Evolutionary conservation across 768 basidiomycete species (phyloP).

Genomic region (Russula olivacea): DNA sequence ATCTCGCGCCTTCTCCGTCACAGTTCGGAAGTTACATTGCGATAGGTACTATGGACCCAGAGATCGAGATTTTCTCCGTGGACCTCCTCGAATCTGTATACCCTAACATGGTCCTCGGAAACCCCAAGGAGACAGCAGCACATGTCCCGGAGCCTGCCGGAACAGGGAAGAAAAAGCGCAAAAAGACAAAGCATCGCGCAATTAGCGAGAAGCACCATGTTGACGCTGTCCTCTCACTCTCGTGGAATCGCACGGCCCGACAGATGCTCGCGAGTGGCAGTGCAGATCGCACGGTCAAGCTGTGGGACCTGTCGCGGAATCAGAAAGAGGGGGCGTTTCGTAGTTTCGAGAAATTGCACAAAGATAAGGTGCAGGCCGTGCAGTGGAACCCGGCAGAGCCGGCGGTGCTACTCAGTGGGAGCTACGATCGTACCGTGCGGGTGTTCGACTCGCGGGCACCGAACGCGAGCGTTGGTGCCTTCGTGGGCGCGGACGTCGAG

Average conservation of each 20-base stretch:
- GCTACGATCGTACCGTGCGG: conserved; percentile 92
- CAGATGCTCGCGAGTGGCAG: conserved; percentile 88
- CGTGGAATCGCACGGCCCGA: conserved; percentile 89
- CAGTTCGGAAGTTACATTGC: conserved; percentile 85
- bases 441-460: conserved; percentile 89
- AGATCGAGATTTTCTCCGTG: conserved; percentile 98
- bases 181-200: conserved; percentile 67
- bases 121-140: conserved; percentile 75
- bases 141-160: conserved; percentile 74
- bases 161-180: conserved; percentile 96
- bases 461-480: conserved; percentile 73
- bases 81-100: conserved; percentile 93
- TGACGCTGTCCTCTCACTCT: conserved; percentile 87
- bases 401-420: conserved; percentile 85
- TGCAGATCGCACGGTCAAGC: conserved; percentile 92
- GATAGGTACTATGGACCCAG: conserved; percentile 94
- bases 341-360: conserved; percentile 75
- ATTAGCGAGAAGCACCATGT: conserved; percentile 72
- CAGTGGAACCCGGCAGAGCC: conserved; percentile 92
- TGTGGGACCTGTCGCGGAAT: conserved; percentile 88
- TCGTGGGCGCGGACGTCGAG: conserved; percentile 89
- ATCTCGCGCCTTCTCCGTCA: conserved; percentile 30
- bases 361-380: conserved; percentile 93
- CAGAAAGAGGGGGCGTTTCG: conserved; percentile 63
- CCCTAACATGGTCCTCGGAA: conserved; percentile 85